A percentile compares a stretch with the other conserved stretches of the same genome.
These are phyloP conservation scores for Anisogramma anomala DNA, from an alignment of 2,329 filamentous ascomycete species.

Conservation along the genomic window DNA sequence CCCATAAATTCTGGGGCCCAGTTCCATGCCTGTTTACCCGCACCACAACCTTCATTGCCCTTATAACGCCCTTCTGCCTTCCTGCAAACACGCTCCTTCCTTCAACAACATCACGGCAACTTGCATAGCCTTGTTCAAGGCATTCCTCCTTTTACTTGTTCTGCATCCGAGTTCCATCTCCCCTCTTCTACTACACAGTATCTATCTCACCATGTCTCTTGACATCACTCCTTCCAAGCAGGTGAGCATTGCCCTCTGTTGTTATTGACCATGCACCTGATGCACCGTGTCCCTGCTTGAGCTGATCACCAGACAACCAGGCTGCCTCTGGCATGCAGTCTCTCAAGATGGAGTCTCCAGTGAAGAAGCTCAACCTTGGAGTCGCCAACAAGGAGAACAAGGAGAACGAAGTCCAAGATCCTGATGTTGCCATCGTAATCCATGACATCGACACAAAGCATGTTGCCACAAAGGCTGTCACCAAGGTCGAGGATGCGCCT, in stretches of 20 bases:
- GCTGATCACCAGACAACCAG: constrained; percentile 39
- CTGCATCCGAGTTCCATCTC: constrained; percentile 26
- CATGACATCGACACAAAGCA: constrained; percentile 49
- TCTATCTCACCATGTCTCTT: constrained; percentile 52
- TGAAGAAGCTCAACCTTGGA: too few species aligned
- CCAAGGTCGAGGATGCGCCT: constrained; percentile 34
- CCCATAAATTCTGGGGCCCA: background rate
- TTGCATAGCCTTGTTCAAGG: background rate
- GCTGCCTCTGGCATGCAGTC: constrained; percentile 75
- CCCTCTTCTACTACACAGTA: background rate
- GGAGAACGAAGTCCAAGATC: constrained; percentile 58
- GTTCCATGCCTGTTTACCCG: constrained; percentile 1
- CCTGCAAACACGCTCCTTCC: constrained; percentile 3
- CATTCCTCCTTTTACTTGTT: constrained; percentile 1
- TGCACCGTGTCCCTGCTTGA: constrained; percentile 12
- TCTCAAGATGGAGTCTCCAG: constrained; percentile 84
- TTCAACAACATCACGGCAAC: constrained; percentile 2
- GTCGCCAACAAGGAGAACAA: too few species aligned
- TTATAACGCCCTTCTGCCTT: constrained; percentile 6
- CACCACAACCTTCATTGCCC: too few species aligned
- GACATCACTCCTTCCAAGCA: constrained; percentile 35
- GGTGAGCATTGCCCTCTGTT: constrained; percentile 17
- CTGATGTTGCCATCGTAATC: constrained; percentile 39
- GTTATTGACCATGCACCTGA: constrained; percentile 6
- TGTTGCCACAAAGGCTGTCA: constrained; percentile 29